Percentiles rank a stretch among this genome's conserved stretches.
Evolutionary conservation across 768 basidiomycete species (phyloP).

Genomic region (Lactifluus piperatus): DNA sequence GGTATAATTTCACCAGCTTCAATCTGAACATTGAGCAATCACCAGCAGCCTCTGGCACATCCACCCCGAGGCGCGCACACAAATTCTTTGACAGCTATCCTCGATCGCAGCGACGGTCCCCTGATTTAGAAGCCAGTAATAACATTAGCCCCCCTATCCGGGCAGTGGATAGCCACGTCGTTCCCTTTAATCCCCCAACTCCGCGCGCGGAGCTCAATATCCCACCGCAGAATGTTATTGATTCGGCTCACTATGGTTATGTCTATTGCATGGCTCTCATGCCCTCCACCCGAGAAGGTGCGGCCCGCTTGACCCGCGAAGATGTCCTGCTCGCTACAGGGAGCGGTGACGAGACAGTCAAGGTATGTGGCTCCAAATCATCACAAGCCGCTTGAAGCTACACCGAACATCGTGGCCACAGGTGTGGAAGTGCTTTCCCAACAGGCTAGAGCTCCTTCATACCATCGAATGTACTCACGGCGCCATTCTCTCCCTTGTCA

Average conservation of each 20-base stretch:
- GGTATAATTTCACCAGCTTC: conserved; percentile 51
- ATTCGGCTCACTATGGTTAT: conserved; percentile 92
- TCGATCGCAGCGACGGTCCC: conserved; percentile 54
- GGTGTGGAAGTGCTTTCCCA: conserved; percentile 57
- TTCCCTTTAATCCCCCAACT: conserved; percentile 23
- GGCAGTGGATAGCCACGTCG: conserved; percentile 14
- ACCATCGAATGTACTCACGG: conserved; percentile 68
- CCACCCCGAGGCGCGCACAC: conserved; percentile 47
- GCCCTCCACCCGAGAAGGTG: conserved; percentile 33
- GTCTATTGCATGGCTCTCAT: conserved; percentile 71
- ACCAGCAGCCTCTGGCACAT: conserved; percentile 8
- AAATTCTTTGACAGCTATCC: conserved; percentile 93
- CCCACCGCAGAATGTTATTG: conserved; percentile 60
- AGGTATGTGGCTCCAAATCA: conserved; percentile 36
- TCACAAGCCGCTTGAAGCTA: neutral
- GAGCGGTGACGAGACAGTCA: conserved; percentile 86
- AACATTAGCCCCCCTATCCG: conserved; percentile 27
- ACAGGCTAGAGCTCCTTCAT: conserved; percentile 43
- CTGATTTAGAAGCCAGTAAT: conserved; percentile 62
- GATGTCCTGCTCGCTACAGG: conserved; percentile 64
- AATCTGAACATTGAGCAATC: conserved; percentile 8
- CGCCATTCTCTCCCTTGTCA: conserved; percentile 74
- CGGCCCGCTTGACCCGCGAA: conserved; percentile 25
- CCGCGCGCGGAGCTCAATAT: conserved; percentile 44
- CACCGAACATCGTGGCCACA: conserved; percentile 22